Base-by-base conservation (phyloP, 169 alveolate species). In the Plasmodium fragile region DNA sequence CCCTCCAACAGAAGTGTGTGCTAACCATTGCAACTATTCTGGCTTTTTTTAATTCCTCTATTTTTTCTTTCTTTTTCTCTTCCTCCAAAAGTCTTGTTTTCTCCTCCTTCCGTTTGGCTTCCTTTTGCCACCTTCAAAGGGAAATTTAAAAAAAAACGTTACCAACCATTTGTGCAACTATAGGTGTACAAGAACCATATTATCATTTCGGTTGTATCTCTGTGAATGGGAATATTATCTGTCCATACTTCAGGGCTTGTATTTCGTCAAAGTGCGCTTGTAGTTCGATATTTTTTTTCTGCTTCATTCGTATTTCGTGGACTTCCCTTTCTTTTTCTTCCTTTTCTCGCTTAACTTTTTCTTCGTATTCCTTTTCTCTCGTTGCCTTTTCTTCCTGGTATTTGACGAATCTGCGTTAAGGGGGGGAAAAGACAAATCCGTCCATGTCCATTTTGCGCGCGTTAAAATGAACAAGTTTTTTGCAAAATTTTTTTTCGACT, bases 271-370 rank as follows among this genome's bases (percentile, higher is more conserved):
- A 85, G 43, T 85, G 93, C 6, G 93, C 93, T 52, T 52, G 81
- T 22, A 85, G 18, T 53, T 85, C 85, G 16, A 85, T 85, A 85
- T 85, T 85, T 53, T 85, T 85, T 75, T 85, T 85, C 80, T 85
- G 93, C 32, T 85, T 85, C 93, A 85, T 85, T 77, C 93, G 32
- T 30, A 85, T 85, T 85, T 73, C 93, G 30, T 85, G 93, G 39
- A 85, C 65, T 85, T 55, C 93, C 39, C 34, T 85, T 85, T 85
- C 93, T 39, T 77, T 85, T 52, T 85, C 93, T 7, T 85, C 93
- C 34, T 85, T 85, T 85, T 85, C 93, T 22, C 70, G 55, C 65
- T 75, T 85, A 16, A 75, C 43, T 85, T 85, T 73, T 53, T 85
- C 93, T 3, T 85, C 93, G n/a, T 85, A 69, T 85, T 85, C 93